Base-by-base conservation (phyloP, 2,329 filamentous ascomycete species). In the Bipolaris zeicola region DNA sequence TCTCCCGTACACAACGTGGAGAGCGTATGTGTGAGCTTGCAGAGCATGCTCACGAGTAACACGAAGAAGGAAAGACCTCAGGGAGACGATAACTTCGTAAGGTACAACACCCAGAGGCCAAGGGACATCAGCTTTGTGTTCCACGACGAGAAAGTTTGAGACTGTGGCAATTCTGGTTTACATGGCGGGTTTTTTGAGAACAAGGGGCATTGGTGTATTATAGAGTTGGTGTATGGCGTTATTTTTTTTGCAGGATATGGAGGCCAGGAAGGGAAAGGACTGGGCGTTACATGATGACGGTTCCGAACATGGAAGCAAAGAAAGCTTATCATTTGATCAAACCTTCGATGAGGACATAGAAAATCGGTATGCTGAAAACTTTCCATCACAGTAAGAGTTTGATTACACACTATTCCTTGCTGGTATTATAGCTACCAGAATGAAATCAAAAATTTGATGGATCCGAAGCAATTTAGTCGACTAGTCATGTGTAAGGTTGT, bases 1-100 rank as follows among this genome's bases (percentile, higher is more conserved):
- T 95, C 90, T 45, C 95, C 95, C 0, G 94, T 99, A 0, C 95
- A 99, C 74, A 97, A 94, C 57, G 95, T 97, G 7, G 94, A 98
- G 80, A 96, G 90, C 70, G 88, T 99, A 24, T 97, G 92, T 80
- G 95, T 99, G 86, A 96, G 92, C 76, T 85, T 99, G 52, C 95
- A 99, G 79, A 96, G 92, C 80, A 99, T 99, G 95, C 79, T 99
- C 71, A 97, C 95, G 1, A 92, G 94, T 59, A 99, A 99, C 76
- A 89, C 86, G 10, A 94, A 93, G 79, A 89, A 94, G 69, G 93
- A 98, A 78, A 84, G 95, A 33, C 95, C 95, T 0, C 89, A 90
- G 0, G 95, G 94, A 3, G 92, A 99, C 71, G 90, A 89, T 53
- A 89, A 95, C 10, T 98, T 99, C 70, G 92, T 96, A 24, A 83